These are phyloP conservation scores for Penicillium fimorum DNA, from an alignment of 495 filamentous ascomycete species.

Conservation along the genomic window DNA sequence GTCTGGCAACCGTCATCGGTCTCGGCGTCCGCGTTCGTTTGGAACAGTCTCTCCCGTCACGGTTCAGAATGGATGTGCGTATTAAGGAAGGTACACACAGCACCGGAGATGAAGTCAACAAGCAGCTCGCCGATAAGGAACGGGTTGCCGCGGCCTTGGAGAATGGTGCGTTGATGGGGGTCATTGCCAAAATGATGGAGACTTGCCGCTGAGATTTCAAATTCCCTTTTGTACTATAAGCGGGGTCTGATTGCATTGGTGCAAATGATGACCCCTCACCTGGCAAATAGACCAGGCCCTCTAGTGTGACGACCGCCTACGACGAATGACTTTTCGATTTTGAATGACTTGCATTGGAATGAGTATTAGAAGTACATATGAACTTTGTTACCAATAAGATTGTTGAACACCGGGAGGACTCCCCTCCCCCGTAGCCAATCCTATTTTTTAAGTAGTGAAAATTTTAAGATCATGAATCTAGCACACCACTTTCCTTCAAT, in stretches of 20 bases:
- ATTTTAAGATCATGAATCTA: constrained; percentile 58
- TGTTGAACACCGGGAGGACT: constrained; percentile 17
- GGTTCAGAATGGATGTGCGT: constrained; percentile 86
- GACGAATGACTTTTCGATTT: constrained; percentile 4
- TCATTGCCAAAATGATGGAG: constrained; percentile 90
- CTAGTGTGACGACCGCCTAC: constrained; percentile 5
- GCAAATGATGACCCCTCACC: background rate
- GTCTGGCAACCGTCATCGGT: constrained; percentile 92
- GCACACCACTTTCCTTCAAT: constrained; percentile 81
- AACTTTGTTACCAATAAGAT: constrained; percentile 5
- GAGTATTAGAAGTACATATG: constrained; percentile 22
- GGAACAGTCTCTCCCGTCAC: constrained; percentile 86
- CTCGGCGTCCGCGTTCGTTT: constrained; percentile 88
- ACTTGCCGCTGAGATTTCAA: constrained; percentile 57
- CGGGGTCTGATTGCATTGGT: background rate
- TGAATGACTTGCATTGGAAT: constrained; percentile 13
- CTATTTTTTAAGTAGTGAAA: constrained; percentile 6
- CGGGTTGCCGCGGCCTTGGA: constrained; percentile 92
- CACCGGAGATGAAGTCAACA: constrained; percentile 91
- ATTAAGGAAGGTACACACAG: constrained; percentile 96
- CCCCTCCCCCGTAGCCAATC: constrained; percentile 4
- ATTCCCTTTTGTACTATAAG: background rate
- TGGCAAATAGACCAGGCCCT: background rate
- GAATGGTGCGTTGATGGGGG: constrained; percentile 83
- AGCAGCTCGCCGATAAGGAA: constrained; percentile 95